These are phyloP conservation scores for Fagopyrum homotropicum DNA, from an alignment of 148 eudicot species.

Conservation along the genomic window DNA sequence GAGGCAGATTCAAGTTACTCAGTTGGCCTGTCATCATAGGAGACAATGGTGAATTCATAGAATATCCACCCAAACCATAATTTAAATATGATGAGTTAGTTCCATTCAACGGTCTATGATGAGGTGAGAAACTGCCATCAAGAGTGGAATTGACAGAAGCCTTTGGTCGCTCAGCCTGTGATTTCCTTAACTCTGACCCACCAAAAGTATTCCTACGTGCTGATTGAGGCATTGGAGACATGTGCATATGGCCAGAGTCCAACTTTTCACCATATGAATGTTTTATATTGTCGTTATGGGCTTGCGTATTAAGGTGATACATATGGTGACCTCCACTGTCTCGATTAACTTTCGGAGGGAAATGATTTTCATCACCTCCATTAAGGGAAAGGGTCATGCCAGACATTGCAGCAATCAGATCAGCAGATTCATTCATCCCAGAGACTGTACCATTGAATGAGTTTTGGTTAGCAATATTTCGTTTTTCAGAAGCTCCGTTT, in stretches of 20 bases:
- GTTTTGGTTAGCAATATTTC: slow-evolving; percentile 38
- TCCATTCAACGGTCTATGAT: slow-evolving; percentile 53
- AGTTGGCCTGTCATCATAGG: slow-evolving; percentile 58
- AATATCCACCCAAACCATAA: slow-evolving; percentile 60
- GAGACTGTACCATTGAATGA: slow-evolving; percentile 50
- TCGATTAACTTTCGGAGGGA: slow-evolving; percentile 38
- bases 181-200: slow-evolving; percentile 35
- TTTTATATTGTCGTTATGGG: slow-evolving; percentile 36
- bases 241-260: slow-evolving; percentile 40
- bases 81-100: slow-evolving; percentile 46
- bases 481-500: slow-evolving; percentile 44
- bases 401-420: slow-evolving; percentile 69
- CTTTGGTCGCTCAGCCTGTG: slow-evolving; percentile 35
- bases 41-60: slow-evolving; percentile 47
- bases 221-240: slow-evolving; percentile 37
- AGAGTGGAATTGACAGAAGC: slow-evolving; percentile 27
- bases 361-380: slow-evolving; percentile 42
- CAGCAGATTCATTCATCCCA: slow-evolving; percentile 40
- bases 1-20: slow-evolving; percentile 43
- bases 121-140: slow-evolving; percentile 43
- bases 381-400: slow-evolving; percentile 62
- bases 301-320: slow-evolving; percentile 39
- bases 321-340: slow-evolving; percentile 43
- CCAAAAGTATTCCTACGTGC: slow-evolving; percentile 31
- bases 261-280: slow-evolving; percentile 35